Conservation (phyloP, 176 grass and related monocot genomes). For the Bromus sterilis region DNA sequence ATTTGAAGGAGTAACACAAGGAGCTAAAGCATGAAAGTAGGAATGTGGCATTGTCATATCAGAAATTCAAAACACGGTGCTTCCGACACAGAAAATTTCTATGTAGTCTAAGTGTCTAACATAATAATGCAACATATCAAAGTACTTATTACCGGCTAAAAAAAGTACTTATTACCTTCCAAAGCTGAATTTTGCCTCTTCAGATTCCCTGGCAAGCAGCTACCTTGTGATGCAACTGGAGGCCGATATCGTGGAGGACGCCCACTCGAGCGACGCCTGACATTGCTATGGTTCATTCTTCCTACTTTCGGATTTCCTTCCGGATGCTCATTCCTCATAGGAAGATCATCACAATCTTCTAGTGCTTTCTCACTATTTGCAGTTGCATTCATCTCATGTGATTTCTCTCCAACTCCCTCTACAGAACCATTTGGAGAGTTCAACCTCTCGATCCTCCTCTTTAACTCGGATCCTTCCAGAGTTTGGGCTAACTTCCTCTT, state of each 20-base stretch:
- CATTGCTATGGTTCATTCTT: constrained; percentile 6
- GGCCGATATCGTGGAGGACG: constrained; percentile 8
- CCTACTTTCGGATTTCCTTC: background rate
- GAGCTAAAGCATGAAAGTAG: background rate
- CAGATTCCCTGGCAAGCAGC: background rate
- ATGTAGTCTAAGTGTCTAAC: background rate
- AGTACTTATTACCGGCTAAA: too few species aligned
- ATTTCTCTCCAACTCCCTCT: constrained; percentile 11
- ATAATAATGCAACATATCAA: background rate
- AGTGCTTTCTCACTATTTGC: constrained; percentile 8
- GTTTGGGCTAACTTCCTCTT: constrained; percentile 53
- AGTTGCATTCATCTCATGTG: constrained; percentile 21
- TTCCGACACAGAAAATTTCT: background rate
- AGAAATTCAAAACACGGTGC: background rate
- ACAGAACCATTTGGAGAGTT: constrained; percentile 26
- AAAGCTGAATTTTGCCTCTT: constrained; percentile 4
- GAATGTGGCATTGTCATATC: background rate
- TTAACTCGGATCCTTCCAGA: constrained; percentile 52
- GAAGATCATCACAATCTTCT: background rate
- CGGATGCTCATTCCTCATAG: constrained; percentile 1
- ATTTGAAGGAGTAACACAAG: background rate
- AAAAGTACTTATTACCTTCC: too few species aligned
- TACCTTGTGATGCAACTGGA: constrained; percentile 7
- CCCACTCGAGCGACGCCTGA: background rate
- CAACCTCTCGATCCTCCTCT: constrained; percentile 52